These are phyloP conservation scores for Aspergillus sp. DNA, from an alignment of 2,329 filamentous ascomycete genomes.

Conservation along the genomic window DNA sequence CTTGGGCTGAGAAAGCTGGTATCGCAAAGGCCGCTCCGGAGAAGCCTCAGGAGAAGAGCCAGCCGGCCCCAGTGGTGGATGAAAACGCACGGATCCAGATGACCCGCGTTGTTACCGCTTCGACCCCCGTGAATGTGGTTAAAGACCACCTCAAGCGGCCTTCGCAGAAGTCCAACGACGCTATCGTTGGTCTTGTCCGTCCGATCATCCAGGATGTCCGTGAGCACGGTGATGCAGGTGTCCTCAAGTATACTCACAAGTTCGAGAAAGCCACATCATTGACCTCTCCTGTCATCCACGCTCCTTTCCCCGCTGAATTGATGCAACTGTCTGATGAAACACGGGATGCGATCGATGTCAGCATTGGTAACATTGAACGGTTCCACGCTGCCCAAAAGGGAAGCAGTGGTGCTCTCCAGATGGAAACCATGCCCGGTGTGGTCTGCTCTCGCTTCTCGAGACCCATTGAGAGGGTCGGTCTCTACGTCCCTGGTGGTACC, in stretches of 20 bases:
- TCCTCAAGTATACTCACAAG: conserved; percentile 92
- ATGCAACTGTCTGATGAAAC: conserved; percentile 85
- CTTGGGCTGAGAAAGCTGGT: conserved; percentile 81
- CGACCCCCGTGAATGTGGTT: conserved; percentile 61
- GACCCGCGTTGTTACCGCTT: conserved; percentile 67
- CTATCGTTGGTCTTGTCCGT: conserved; percentile 82
- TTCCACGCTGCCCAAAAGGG: conserved; percentile 93
- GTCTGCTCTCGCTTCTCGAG: conserved; percentile 88
- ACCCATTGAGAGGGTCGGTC: conserved; percentile 90
- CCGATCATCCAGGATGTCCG: conserved; percentile 90
- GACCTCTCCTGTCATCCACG: conserved; percentile 80
- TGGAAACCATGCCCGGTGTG: conserved; percentile 98
- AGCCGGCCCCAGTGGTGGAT: conserved; percentile 41
- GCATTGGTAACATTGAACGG: conserved; percentile 87
- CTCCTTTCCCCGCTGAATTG: conserved; percentile 77
- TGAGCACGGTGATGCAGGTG: conserved; percentile 75
- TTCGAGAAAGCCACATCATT: conserved; percentile 94
- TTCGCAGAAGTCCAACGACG: conserved; percentile 90
- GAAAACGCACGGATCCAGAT: conserved; percentile 69
- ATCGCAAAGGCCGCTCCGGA: conserved; percentile 51
- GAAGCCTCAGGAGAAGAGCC: not conserved
- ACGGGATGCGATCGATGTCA: conserved; percentile 85
- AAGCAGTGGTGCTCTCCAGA: conserved; percentile 65
- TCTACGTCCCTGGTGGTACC: conserved; percentile 94
- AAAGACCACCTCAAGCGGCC: conserved; percentile 75